Percentiles rank a stretch among this genome's conserved stretches.
Conservation (phyloP, 768 basidiomycete genomes). For the Porpolomopsis calyptriformis region DNA sequence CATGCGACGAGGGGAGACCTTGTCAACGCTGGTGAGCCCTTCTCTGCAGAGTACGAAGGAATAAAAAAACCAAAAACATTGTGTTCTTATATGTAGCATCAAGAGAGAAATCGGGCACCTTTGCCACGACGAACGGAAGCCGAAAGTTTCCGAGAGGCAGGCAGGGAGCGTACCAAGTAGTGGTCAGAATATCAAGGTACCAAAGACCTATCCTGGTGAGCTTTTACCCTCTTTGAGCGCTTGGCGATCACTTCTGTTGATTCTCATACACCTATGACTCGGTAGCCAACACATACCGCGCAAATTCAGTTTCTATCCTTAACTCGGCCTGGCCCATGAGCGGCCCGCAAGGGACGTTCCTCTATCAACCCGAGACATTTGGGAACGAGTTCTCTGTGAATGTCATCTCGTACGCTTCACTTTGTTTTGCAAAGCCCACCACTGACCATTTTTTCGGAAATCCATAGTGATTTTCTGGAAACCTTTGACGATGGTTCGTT, state of each 20-base stretch:
- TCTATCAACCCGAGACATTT: conserved; percentile 63
- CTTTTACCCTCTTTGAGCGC: background rate
- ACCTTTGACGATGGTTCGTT: conserved; percentile 79
- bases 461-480: conserved; percentile 71
- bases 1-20: conserved; percentile 80
- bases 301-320: conserved; percentile 22
- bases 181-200: conserved; percentile 16
- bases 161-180: conserved; percentile 17
- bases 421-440: background rate
- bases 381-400: conserved; percentile 78
- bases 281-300: conserved; percentile 30
- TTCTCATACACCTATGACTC: conserved; percentile 2
- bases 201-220: conserved; percentile 38
- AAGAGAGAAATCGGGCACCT: conserved; percentile 95
- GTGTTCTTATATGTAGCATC: conserved; percentile 36
- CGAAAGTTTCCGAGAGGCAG: conserved; percentile 40
- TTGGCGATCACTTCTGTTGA: conserved; percentile 1
- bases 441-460: background rate
- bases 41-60: too few species aligned
- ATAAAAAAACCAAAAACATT: too few species aligned
- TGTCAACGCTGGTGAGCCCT: conserved; percentile 80
- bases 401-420: conserved; percentile 55
- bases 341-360: conserved; percentile 39
- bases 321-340: conserved; percentile 45
- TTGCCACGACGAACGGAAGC: conserved; percentile 78